These are phyloP conservation scores for Penicillium sp. DNA, from an alignment of 2,329 filamentous ascomycete genomes.

Conservation along the genomic window DNA sequence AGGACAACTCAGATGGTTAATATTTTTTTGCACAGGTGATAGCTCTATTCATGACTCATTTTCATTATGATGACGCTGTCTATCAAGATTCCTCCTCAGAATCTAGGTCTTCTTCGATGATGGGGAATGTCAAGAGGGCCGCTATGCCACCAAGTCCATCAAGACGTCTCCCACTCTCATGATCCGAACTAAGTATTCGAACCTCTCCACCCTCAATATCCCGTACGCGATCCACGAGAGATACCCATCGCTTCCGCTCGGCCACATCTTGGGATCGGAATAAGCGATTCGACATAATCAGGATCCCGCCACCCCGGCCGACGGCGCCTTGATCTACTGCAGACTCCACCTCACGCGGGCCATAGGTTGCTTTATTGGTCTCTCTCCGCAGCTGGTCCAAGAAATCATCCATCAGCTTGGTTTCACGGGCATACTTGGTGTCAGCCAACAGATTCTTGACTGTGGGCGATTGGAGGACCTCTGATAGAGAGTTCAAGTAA, in stretches of 20 bases:
- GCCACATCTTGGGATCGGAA: conserved; percentile 82
- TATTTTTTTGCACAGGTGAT: background rate
- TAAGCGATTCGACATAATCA: conserved; percentile 84
- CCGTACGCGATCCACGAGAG: conserved; percentile 84
- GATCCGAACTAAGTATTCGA: conserved; percentile 85
- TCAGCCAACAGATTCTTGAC: conserved; percentile 78
- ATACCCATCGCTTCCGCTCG: conserved; percentile 78
- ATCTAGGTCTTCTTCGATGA: conserved; percentile 78
- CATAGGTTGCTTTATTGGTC: conserved; percentile 90
- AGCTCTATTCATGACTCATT: conserved; percentile 13
- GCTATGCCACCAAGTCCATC: conserved; percentile 86
- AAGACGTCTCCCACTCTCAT: conserved; percentile 87
- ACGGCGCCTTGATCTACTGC: conserved; percentile 88
- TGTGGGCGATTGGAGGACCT: conserved; percentile 80
- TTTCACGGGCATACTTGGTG: conserved; percentile 86
- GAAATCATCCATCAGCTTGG: conserved; percentile 82
- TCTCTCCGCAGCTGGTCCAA: conserved; percentile 77
- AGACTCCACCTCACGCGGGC: conserved; percentile 76
- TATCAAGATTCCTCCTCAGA: conserved; percentile 49
- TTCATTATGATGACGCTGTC: conserved; percentile 1
- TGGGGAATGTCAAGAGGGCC: conserved; percentile 86
- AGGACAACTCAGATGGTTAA: background rate
- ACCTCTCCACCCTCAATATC: conserved; percentile 82
- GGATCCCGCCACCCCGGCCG: conserved; percentile 78
- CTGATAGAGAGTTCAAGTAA: conserved; percentile 83